Percentiles rank a stretch among this genome's conserved stretches.
Conservation (phyloP, 208 protist genomes). For the Trypanosoma brucei region DNA sequence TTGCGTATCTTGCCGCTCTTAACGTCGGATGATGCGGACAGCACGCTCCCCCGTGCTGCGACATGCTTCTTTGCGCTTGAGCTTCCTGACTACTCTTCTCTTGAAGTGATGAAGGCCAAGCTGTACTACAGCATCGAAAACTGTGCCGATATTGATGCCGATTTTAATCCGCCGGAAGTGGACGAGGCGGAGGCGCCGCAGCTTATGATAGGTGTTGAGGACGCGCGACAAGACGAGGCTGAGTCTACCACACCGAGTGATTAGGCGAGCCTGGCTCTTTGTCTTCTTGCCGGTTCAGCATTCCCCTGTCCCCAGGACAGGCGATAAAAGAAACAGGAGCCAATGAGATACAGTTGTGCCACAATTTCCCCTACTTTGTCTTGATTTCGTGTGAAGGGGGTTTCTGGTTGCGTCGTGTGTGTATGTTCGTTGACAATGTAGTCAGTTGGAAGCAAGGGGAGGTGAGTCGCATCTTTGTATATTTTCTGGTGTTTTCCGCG, state of each 20-base stretch:
- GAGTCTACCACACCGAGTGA: constrained; percentile 24
- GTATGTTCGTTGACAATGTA: no score
- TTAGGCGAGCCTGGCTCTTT: neutral
- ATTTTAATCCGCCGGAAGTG: constrained; percentile 81
- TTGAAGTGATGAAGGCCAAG: constrained; percentile 91
- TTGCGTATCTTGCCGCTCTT: constrained; percentile 72
- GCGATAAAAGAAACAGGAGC: no score
- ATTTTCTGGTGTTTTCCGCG: no score
- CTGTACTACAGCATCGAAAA: constrained; percentile 95
- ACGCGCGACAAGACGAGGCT: constrained; percentile 46
- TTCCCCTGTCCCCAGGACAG: neutral
- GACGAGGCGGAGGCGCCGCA: constrained; percentile 79
- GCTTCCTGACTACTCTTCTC: constrained; percentile 91
- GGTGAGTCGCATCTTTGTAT: no score
- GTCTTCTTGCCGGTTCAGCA: neutral
- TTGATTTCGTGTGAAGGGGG: no score
- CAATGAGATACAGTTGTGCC: no score
- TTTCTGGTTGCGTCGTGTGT: no score
- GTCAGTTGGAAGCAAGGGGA: no score
- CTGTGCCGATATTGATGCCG: constrained; percentile 93
- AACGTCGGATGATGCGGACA: constrained; percentile 76
- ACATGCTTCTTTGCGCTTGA: constrained; percentile 96
- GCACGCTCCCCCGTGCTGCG: constrained; percentile 83
- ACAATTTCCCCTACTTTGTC: no score
- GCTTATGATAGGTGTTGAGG: constrained; percentile 51